A percentile compares a stretch with the other conserved stretches of the same genome.
These are phyloP conservation scores for Kazachstania sp. DNA, from an alignment of 1,139 yeast species.

Conservation along the genomic window DNA sequence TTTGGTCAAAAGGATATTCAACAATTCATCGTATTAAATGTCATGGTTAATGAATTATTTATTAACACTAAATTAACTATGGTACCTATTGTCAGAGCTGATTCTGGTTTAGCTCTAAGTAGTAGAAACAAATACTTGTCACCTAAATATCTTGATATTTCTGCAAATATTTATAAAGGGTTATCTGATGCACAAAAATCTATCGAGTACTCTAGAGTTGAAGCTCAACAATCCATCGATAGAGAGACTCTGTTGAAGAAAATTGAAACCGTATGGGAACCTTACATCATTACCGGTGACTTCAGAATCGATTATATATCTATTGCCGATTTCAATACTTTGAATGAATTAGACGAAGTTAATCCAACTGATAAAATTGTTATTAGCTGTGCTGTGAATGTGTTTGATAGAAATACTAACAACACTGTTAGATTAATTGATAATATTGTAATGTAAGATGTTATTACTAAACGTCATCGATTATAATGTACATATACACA, in stretches of 20 bases:
- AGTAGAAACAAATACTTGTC: slow-evolving; percentile 78
- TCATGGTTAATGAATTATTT: slow-evolving; percentile 68
- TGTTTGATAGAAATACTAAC: slow-evolving; percentile 39
- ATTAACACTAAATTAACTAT: slow-evolving; percentile 57
- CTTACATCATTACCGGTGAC: slow-evolving; percentile 24
- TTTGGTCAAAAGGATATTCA: slow-evolving; percentile 97
- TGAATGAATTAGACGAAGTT: slow-evolving; percentile 48
- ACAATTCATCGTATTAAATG: slow-evolving; percentile 77
- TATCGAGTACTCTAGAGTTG: slow-evolving; percentile 33
- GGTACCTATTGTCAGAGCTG: slow-evolving; percentile 65
- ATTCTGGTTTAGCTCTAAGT: slow-evolving; percentile 75
- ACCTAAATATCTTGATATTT: slow-evolving; percentile 39
- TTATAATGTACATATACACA: neutral
- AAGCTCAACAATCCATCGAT: slow-evolving; percentile 30
- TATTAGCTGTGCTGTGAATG: slow-evolving; percentile 64
- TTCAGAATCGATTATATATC: slow-evolving; percentile 70
- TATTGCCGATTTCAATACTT: slow-evolving; percentile 58
- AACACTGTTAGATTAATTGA: slow-evolving; percentile 48
- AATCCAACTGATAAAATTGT: slow-evolving; percentile 40
- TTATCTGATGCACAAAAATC: slow-evolving; percentile 29
- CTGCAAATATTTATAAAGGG: slow-evolving; percentile 53
- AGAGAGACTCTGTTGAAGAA: slow-evolving; percentile 32
- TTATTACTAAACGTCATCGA: too few species aligned
- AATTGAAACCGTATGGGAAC: slow-evolving; percentile 30
- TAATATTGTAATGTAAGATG: slow-evolving; percentile 36